Evolutionary conservation across 1,284 basidiomycete genomes (phyloP), one percentile per base, ranked within the genome.

Genomic region (Entoloma clypeatum): DNA sequence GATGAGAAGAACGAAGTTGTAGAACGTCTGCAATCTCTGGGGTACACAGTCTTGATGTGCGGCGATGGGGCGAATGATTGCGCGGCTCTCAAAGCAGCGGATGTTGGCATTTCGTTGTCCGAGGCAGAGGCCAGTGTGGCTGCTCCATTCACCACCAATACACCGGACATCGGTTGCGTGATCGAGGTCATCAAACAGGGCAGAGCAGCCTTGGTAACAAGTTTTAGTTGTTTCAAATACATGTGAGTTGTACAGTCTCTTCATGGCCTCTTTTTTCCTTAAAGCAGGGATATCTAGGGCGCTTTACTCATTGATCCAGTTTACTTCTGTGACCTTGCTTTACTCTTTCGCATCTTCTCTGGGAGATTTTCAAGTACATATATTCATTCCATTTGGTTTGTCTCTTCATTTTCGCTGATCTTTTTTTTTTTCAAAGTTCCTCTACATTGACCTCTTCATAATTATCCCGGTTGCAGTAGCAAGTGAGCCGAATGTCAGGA

Each of bases 1-100:
- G 96, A 99, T 62, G 96, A 99, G 69, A 99, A 99, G 71, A 96
- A 98, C 56, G 96, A 99, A 61, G 81, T 99, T 13, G 91, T 99
- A 28, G 95, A 98, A 61, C 81, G 94, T 3, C 72, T 99, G 16
- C 96, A 99, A 60, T 72, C 77, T 3, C 75, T 99, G 7, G 95
- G 94, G 6, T 99, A 98, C 61, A 96, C 90, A 0, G 95, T 98
- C 8, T 77, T 96, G 5, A 98, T 99, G 85, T 99, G 96, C 58
- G 96, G 96, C 27, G 96, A 99, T 59, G 96, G 96, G 21, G 96
- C 96, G 4, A 99, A 99, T 62, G 96, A 99, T 59, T 99, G 95
- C 59, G 93, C 95, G 21, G 96, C 96, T 14, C 75, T 99, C 51
- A 99, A 99, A 66, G 94, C 96, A 4, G 96, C 96, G 8, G 96